Evolutionary conservation across 768 basidiomycete genomes (phyloP), one percentile per base, ranked within the genome.

Genomic region (Suillus subalutaceus): DNA sequence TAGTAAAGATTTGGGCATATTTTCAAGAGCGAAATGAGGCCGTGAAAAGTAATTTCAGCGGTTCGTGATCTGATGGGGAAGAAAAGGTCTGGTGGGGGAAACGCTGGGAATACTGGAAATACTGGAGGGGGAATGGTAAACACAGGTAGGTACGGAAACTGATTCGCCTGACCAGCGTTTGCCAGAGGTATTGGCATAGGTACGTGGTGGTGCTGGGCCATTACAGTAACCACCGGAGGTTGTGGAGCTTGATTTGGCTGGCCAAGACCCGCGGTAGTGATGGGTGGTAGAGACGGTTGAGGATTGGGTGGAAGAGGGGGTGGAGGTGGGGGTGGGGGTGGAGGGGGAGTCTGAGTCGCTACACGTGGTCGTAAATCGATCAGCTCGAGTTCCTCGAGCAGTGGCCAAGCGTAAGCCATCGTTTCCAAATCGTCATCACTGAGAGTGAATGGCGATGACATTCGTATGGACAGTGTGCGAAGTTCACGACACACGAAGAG

Each of bases 1-100:
- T 60, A 60, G 30, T 43, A 26, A 63, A 63, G 62, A 56, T 56
- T 60, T 10, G 62, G 62, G 12, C 62, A 63, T 59, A 37, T 1
- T 18, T 23, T 20, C 56, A 63, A 26, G 13, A 63, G 62, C 12
- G 55, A 60, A 60, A 60, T 60, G 59, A 60, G 59, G 40, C 58
- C 58, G 18, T 5, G 58, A 20, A 59, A 41, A 16, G 58, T 59
- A 20, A 59, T 41, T 26, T 59, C 58, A 18, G 58, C 40, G 23
- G 58, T 59, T 41, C 58, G 40, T 16, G 40, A 59, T 59, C 58
- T 59, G 58, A 41, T 26, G 18, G 58, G 40, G 58, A 59, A 26
- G 40, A 30, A 41, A 59, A 26, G 58, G 59, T 60, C 59, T 10
- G 41, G 59, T 26, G 40, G 38, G 2, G 26, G 26, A 23, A 59